phyloP scores from a whole-genome alignment of 768 basidiomycete genomes.

The Leccinum disarticulatum region DNA sequence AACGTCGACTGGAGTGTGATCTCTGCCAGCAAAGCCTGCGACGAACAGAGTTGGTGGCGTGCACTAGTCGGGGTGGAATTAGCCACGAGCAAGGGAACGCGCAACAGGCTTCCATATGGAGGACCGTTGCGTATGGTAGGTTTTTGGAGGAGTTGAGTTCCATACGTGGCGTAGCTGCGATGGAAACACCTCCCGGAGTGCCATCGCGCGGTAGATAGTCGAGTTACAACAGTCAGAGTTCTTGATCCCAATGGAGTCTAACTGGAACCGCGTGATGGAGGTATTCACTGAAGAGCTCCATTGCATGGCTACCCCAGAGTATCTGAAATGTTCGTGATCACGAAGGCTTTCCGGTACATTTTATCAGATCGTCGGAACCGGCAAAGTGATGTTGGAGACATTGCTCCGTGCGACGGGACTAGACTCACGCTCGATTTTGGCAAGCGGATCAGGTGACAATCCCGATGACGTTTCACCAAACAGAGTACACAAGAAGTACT shows the following conservation, averaged over 20 bases:
- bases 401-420: background rate
- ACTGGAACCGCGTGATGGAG: background rate
- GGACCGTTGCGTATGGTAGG: background rate
- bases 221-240: background rate
- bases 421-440: background rate
- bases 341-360: background rate
- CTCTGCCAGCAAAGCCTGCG: slow-evolving; percentile 4
- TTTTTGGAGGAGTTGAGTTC: too few species aligned
- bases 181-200: background rate
- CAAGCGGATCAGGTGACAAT: background rate
- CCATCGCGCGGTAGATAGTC: background rate
- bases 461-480: background rate
- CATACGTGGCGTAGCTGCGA: background rate
- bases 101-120: background rate
- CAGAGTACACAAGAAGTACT: background rate
- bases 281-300: background rate
- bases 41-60: background rate
- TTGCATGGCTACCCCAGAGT: background rate
- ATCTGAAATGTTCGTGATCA: background rate
- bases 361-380: background rate
- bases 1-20: background rate
- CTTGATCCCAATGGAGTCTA: background rate
- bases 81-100: background rate
- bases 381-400: background rate
- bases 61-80: background rate